phyloP scores from a whole-genome alignment of 345 rosid species.

The Limnanthes douglasii region DNA sequence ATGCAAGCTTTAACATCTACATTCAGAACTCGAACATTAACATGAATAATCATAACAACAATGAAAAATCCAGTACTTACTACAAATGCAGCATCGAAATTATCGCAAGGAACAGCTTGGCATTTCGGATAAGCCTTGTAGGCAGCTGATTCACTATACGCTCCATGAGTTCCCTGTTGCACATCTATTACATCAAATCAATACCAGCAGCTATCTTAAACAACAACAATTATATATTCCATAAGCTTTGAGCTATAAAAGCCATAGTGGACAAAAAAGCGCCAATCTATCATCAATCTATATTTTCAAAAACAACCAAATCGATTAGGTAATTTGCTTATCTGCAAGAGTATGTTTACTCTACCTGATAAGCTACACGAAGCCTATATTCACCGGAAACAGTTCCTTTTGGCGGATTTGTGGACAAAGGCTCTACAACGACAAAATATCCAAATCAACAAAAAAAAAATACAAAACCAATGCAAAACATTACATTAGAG shows the following conservation, averaged over 20 bases:
- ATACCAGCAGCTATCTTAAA: background rate
- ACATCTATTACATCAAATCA: conserved; percentile 3
- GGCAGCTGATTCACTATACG: conserved; percentile 93
- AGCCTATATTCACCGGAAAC: conserved; percentile 51
- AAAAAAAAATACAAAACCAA: background rate
- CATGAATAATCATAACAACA: no score
- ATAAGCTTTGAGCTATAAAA: no score
- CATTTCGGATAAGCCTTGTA: conserved; percentile 91
- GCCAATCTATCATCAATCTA: no score
- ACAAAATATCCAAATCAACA: background rate
- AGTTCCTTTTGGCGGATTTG: conserved; percentile 26
- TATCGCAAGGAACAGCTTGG: conserved; percentile 93
- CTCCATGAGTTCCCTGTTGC: conserved; percentile 74
- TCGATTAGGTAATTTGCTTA: background rate
- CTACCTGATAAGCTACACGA: conserved; percentile 96
- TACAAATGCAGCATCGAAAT: conserved; percentile 89
- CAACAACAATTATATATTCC: background rate
- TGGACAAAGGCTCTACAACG: conserved; percentile 63
- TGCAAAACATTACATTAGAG: background rate
- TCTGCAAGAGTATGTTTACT: background rate
- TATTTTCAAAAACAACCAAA: background rate
- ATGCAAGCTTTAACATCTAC: no score
- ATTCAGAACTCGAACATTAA: no score
- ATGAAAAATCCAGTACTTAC: conserved; percentile 14
- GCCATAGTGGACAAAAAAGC: no score